A percentile compares a stretch with the other conserved stretches of the same genome.
phyloP scores from a whole-genome alignment of 345 rosid species.

The Hevea brasiliensis region DNA sequence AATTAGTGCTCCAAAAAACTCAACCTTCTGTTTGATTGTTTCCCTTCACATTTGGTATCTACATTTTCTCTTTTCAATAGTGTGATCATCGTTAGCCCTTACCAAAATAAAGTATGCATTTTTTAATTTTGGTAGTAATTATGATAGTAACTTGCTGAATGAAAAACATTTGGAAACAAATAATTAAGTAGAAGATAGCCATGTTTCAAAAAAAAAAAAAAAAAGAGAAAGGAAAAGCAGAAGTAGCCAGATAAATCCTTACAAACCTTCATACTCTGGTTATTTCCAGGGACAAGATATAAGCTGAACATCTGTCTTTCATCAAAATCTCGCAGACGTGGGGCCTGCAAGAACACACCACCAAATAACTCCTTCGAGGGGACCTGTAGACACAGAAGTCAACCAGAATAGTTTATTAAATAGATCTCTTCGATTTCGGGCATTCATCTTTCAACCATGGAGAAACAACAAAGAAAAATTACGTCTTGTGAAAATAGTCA shows the following conservation, averaged over 20 bases:
- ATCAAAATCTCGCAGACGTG: constrained; percentile 25
- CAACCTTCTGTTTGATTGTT: no score
- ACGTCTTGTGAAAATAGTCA: not conserved
- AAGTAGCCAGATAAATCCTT: not conserved
- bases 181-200: not conserved
- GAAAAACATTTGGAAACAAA: not conserved
- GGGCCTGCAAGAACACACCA: constrained; percentile 32
- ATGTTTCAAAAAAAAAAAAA: no score
- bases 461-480: not conserved
- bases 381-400: constrained; percentile 15
- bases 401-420: not conserved
- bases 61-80: not conserved
- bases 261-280: constrained; percentile 25
- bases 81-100: not conserved
- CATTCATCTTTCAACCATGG: no score
- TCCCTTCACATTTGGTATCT: no score
- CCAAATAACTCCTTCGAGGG: constrained; percentile 17
- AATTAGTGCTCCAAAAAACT: not conserved
- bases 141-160: not conserved
- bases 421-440: not conserved
- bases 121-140: no score
- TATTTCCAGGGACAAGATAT: constrained; percentile 32
- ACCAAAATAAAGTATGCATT: no score
- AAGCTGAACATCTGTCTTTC: constrained; percentile 33
- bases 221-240: no score